Evolutionary conservation across 495 filamentous ascomycete species (phyloP).

Genomic region (Trichoderma parareesei): DNA sequence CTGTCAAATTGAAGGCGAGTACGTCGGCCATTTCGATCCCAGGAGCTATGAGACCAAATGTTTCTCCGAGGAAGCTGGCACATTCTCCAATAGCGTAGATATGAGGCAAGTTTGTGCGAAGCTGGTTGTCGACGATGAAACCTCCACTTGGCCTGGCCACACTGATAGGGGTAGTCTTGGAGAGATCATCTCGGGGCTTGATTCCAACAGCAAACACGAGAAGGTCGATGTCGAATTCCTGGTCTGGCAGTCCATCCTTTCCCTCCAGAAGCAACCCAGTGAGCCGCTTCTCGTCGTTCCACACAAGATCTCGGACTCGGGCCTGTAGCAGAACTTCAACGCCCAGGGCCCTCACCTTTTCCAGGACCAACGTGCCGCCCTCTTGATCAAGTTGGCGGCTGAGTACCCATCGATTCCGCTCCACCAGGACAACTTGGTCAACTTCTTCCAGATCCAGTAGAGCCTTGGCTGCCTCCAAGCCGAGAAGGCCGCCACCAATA

Average conservation of each 20-base stretch:
- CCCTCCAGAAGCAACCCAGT: conserved; percentile 21
- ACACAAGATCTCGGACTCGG: conserved; percentile 37
- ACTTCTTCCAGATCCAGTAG: conserved; percentile 85
- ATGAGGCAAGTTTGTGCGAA: conserved; percentile 62
- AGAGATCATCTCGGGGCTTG: conserved; percentile 74
- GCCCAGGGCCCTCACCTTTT: conserved; percentile 74
- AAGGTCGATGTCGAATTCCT: conserved; percentile 58
- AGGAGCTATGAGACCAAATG: conserved; percentile 88
- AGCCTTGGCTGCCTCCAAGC: conserved; percentile 89
- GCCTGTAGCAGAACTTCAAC: conserved; percentile 79
- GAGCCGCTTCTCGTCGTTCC: background rate
- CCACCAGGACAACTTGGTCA: conserved; percentile 71
- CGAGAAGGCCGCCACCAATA: conserved; percentile 85
- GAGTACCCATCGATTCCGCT: conserved; percentile 85
- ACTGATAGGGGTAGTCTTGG: conserved; percentile 58
- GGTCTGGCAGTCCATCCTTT: conserved; percentile 48
- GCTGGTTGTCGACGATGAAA: conserved; percentile 62
- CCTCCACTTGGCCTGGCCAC: conserved; percentile 69
- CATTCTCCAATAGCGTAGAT: conserved; percentile 95
- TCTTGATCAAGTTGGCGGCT: conserved; percentile 80
- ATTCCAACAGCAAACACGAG: conserved; percentile 94
- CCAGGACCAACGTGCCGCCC: conserved; percentile 75
- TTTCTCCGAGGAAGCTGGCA: conserved; percentile 88
- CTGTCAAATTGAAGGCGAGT: conserved; percentile 87
- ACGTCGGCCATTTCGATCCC: conserved; percentile 97